phyloP scores from a whole-genome alignment of 331 rosid genomes.

The Malus hybrid region DNA sequence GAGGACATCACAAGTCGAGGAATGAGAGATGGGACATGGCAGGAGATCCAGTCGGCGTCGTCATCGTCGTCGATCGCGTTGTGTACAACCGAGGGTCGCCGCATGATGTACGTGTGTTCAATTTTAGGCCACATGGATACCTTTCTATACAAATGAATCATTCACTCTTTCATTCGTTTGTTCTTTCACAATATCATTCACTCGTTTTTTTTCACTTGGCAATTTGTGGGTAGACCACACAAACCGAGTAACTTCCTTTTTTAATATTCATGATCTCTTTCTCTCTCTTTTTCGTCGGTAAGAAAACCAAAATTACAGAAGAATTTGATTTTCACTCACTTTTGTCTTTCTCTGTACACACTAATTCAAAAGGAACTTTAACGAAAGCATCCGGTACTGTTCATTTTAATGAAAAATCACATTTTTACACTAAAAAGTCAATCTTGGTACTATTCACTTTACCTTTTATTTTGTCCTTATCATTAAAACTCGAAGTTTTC shows the following conservation, averaged over 20 bases:
- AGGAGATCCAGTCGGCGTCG: not conserved
- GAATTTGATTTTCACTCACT: not conserved
- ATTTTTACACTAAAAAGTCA: too few relatives aligned
- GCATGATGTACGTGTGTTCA: slow-evolving; percentile 10
- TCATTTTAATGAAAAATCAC: too few relatives aligned
- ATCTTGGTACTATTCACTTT: too few relatives aligned
- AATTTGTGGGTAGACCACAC: too few relatives aligned
- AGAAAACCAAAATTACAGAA: too few relatives aligned
- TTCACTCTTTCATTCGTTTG: too few relatives aligned
- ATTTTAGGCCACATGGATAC: not conserved
- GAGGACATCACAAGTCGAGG: not conserved
- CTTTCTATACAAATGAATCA: not conserved
- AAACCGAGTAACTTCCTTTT: too few relatives aligned
- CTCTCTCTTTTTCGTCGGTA: not conserved
- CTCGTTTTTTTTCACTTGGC: not conserved
- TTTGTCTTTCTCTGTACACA: not conserved
- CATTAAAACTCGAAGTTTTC: too few relatives aligned
- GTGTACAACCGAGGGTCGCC: slow-evolving; percentile 21
- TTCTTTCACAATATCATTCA: not conserved
- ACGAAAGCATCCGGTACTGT: too few relatives aligned
- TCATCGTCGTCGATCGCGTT: not conserved
- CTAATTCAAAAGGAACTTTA: too few relatives aligned
- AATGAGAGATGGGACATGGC: not conserved
- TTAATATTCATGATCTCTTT: too few relatives aligned
- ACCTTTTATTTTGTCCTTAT: too few relatives aligned